Conservation (phyloP, 805 yeast species). For the Millerozyma acaciae region DNA sequence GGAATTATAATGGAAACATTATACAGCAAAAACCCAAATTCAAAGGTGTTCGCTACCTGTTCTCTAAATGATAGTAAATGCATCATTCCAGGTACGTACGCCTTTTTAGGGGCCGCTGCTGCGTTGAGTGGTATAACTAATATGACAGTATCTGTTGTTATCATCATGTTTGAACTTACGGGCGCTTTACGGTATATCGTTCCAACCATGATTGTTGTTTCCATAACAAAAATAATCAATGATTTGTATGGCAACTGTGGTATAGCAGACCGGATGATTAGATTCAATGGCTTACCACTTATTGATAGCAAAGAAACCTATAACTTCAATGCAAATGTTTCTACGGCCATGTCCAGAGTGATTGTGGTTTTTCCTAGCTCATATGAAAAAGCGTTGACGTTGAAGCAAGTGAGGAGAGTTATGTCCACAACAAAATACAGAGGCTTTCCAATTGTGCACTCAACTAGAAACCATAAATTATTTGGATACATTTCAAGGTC, state of each 20-base stretch:
- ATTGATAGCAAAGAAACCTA: constrained; percentile 70
- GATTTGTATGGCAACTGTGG: constrained; percentile 78
- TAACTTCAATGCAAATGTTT: constrained; percentile 41
- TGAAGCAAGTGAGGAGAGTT: constrained; percentile 29
- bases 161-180: constrained; percentile 92
- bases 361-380: constrained; percentile 35
- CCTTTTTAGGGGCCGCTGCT: constrained; percentile 94
- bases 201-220: constrained; percentile 95
- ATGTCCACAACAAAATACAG: constrained; percentile 32
- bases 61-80: constrained; percentile 39
- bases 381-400: constrained; percentile 23
- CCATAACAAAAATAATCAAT: constrained; percentile 76
- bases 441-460: constrained; percentile 54
- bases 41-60: constrained; percentile 31
- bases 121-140: constrained; percentile 93
- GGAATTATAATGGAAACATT: constrained; percentile 65
- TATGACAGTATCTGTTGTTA: constrained; percentile 86
- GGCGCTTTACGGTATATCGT: constrained; percentile 90
- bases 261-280: constrained; percentile 93
- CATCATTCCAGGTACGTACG: constrained; percentile 91
- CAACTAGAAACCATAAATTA: constrained; percentile 33
- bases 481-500: constrained; percentile 44
- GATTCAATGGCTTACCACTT: constrained; percentile 82
- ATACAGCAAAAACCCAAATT: constrained; percentile 29
- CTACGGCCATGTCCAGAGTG: constrained; percentile 57